Base-by-base conservation (phyloP, 2,329 filamentous ascomycete genomes). In the Pyricularia grisea region DNA sequence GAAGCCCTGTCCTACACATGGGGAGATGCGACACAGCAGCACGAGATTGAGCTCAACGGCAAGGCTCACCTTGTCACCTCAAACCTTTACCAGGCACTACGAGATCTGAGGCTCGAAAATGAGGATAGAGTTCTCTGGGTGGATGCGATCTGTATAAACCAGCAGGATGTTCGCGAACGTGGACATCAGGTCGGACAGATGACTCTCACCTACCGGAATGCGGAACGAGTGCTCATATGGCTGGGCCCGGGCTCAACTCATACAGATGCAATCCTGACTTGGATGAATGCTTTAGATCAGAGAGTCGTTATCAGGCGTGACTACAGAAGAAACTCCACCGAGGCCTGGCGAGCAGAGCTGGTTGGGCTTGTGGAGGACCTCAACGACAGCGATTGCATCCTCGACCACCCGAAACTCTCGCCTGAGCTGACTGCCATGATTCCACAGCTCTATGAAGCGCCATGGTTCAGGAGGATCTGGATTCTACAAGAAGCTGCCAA, bases 1-100 rank as follows among this genome's bases (percentile, higher is more conserved):
- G 70, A 72, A 11, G 73, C 73, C 1, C 68, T 74, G 0, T 74
- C 73, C 0, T 73, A 73, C 27, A 68, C 68, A 0, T 74, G 73
- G 72, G 73, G 73, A 1, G 30, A 31, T 0, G 30, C 58, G 1
- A 7, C 30, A 2, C n/a, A 61, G 2, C 14, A 25, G 0, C 61
- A 63, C 0, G 4, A 14, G 0, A 63, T 74, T 3, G 20, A 31
- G 7, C 4, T 71, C 4, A 63, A 70, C 20, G 66, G 65, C 1
- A 69, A 66, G 2, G 17, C 7, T 23, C 65, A 66, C 14, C 31
- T 42, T 1, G 65, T 66, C n/a, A 66, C 65, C 4, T 42, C 65
- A 20, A 66, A 66, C 31, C 65, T 66, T 11, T 14, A 27, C 23
- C 65, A 66, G 33, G 65, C 65, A 10, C 33, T 55, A 25, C 23